Percentiles rank a stretch among this genome's conserved stretches.
phyloP scores from a whole-genome alignment of 2,329 filamentous ascomycete genomes.

The Sphaerostilbella broomeana region DNA sequence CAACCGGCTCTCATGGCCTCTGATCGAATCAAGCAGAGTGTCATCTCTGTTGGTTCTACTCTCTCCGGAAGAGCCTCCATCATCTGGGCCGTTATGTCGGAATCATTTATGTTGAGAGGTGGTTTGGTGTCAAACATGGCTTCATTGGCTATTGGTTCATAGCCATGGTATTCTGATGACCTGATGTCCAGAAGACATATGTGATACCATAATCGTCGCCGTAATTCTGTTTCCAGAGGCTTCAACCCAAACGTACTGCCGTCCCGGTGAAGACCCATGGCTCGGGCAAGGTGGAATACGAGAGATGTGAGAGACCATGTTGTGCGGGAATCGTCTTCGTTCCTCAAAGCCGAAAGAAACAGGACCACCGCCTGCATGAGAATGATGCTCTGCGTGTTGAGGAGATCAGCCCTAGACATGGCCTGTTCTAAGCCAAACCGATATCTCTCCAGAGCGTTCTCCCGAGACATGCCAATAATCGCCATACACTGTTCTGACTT shows the following conservation, averaged over 20 bases:
- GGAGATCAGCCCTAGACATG: not conserved
- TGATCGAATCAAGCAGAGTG: constrained; percentile 13
- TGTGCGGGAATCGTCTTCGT: not conserved
- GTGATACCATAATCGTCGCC: not conserved
- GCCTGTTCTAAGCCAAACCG: not conserved
- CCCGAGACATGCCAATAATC: constrained; percentile 4
- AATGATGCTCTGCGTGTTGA: not conserved
- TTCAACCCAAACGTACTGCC: not conserved
- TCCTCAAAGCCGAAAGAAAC: not conserved
- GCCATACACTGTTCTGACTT: constrained; percentile 5
- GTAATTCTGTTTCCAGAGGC: not conserved
- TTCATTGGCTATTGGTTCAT: not conserved
- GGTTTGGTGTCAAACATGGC: not conserved
- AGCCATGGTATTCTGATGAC: not conserved
- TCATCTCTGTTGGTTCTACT: constrained; percentile 9
- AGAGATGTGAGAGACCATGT: not conserved
- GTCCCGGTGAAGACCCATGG: not conserved
- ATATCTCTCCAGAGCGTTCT: constrained; percentile 4
- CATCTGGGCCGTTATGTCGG: not conserved
- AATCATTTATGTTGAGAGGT: constrained; percentile 7
- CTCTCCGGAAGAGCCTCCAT: constrained; percentile 1
- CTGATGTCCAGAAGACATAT: not conserved
- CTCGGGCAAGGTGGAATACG: not conserved
- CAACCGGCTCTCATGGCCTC: constrained; percentile 7
- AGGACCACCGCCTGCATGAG: not conserved